Percentiles rank a stretch among this genome's conserved stretches.
phyloP scores from a whole-genome alignment of 2,329 filamentous ascomycete species.

The Diplodia seriata region DNA sequence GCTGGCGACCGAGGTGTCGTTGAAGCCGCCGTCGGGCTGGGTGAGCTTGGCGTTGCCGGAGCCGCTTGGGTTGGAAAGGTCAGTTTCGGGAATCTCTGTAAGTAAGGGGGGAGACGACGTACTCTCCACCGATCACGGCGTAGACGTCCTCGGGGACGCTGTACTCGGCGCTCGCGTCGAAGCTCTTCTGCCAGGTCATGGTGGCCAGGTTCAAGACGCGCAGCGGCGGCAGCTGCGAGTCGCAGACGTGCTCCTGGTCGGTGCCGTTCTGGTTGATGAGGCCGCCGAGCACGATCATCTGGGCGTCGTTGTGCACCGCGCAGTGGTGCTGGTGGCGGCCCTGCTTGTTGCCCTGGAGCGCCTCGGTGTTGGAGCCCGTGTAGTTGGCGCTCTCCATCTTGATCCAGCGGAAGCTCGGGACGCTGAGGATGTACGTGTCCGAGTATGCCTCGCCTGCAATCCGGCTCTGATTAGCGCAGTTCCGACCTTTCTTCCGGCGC shows the following conservation, averaged over 20 bases:
- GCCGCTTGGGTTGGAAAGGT: not conserved
- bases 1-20: constrained; percentile 12
- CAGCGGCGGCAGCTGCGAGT: constrained; percentile 20
- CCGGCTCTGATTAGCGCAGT: no score
- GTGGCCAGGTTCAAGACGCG: constrained; percentile 16
- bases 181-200: constrained; percentile 26
- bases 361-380: constrained; percentile 21
- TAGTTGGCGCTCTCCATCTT: constrained; percentile 24
- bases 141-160: constrained; percentile 15
- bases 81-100: not conserved
- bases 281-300: constrained; percentile 33
- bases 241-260: constrained; percentile 7
- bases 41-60: constrained; percentile 19
- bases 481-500: no score
- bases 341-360: not conserved
- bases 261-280: constrained; percentile 23
- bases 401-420: constrained; percentile 32
- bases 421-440: constrained; percentile 25
- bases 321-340: constrained; percentile 29
- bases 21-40: constrained; percentile 21
- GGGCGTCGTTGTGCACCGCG: constrained; percentile 18
- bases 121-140: constrained; percentile 29
- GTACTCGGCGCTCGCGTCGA: constrained; percentile 7
- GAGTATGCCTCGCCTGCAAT: constrained; percentile 2
- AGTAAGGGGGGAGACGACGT: not conserved